Base-by-base conservation (phyloP, 83 land plant species). In the Picea mariana region DNA sequence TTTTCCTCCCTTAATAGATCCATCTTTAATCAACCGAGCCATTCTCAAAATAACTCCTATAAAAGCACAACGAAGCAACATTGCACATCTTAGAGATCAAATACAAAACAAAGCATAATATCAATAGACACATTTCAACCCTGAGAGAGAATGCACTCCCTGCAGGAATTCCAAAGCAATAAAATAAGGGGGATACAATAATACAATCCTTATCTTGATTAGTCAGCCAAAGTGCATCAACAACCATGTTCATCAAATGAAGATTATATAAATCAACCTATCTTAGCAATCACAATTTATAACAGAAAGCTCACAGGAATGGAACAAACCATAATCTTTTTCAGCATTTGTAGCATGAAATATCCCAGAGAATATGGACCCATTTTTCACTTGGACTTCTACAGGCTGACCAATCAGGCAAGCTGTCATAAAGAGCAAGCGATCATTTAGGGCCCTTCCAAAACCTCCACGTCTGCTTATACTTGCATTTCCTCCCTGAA, bases 401-500 rank as follows among this genome's bases (percentile, higher is more conserved):
- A 96, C 99, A n/a, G 88, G 92, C 77, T 95, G 93, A 42, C 97
- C 99, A 67, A 96, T 84, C 6, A 95, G 86, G 87, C 93, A 90
- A 85, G 91, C 86, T 27, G 90, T 91, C 67, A 90, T 18, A 84
- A 77, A 88, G 7, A 95, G 64, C 59, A 96, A 79, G n/a, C 89
- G 89, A 6, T 92, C 97, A 27, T 84, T 85, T 5, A 87, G 62
- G 1, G 87, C 64, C 40, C 75, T 78, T 27, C 58, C 72, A 23
- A 40, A 42, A 15, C 75, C 81, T 47, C 83, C 87, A 38, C 12
- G 61, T 82, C 81, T 93, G 71, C 82, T 80, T 11, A 85, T 86
- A 80, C 62, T 77, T 20, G 64, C 12, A 60, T 38, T 61, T 12
- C 42, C 62, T 60, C 47, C 62, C 6, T 21, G n/a, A 27, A 31